Percentiles rank a stretch among this genome's conserved stretches.
Evolutionary conservation across 352 stramenopile species (phyloP).

Genomic region (Phytophthora citricola): DNA sequence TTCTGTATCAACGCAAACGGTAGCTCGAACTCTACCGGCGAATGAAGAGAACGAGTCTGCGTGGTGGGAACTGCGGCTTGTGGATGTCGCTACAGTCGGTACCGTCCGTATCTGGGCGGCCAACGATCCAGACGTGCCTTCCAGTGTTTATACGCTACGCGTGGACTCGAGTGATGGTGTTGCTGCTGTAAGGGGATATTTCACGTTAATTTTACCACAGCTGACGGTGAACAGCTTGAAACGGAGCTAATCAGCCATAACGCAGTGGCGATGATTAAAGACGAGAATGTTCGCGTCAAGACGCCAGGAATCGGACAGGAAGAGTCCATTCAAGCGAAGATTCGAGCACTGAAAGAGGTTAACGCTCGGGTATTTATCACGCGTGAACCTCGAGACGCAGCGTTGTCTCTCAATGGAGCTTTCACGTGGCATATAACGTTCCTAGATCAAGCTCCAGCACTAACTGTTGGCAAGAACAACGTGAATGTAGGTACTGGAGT

Average conservation of each 20-base stretch:
- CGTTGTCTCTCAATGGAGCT: constrained; percentile 44
- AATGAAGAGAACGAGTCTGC: constrained; percentile 36
- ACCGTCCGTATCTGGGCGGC: constrained; percentile 71
- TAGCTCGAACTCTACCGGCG: constrained; percentile 53
- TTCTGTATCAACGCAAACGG: constrained; percentile 47
- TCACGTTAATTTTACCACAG: constrained; percentile 45
- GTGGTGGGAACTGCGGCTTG: constrained; percentile 79
- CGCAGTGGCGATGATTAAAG: constrained; percentile 59
- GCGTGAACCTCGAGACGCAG: constrained; percentile 39
- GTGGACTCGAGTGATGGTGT: constrained; percentile 47
- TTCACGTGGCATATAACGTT: constrained; percentile 82
- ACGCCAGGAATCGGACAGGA: constrained; percentile 46
- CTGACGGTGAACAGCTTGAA: constrained; percentile 33
- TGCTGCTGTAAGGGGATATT: constrained; percentile 44
- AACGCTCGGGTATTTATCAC: constrained; percentile 59
- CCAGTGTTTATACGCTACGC: constrained; percentile 36
- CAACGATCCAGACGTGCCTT: constrained; percentile 31
- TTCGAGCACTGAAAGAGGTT: constrained; percentile 34
- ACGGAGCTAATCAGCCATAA: constrained; percentile 52
- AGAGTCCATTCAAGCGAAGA: constrained; percentile 69
- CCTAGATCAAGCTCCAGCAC: constrained; percentile 25
- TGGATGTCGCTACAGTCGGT: constrained; percentile 50
- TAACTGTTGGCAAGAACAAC: constrained; percentile 45
- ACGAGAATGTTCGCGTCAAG: constrained; percentile 53
- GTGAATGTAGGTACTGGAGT: constrained; percentile 48